Evolutionary conservation across 192 early-diverging fungal genomes (phyloP).

Genomic region (Phlyctochytrium arcticum): DNA sequence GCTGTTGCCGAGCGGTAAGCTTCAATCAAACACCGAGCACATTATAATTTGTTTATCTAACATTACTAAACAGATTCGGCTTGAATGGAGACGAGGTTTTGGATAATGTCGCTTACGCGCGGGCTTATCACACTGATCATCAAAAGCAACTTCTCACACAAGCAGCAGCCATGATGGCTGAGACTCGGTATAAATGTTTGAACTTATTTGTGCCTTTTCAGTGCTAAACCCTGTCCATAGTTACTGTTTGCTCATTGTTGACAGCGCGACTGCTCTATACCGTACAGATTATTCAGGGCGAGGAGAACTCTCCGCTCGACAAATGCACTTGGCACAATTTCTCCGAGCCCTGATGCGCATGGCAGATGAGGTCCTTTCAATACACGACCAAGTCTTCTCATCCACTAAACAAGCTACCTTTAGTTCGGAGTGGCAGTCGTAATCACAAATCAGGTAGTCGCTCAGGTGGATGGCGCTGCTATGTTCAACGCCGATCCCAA

Average conservation of each 20-base stretch:
- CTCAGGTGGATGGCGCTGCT: conserved; percentile 81
- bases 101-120: conserved; percentile 91
- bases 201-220: neutral
- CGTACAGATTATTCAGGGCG: conserved; percentile 95
- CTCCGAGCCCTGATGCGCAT: conserved; percentile 77
- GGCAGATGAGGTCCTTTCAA: conserved; percentile 75
- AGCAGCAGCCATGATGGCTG: conserved; percentile 87
- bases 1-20: conserved; percentile 76
- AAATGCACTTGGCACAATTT: conserved; percentile 92
- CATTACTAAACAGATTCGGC: too few relatives aligned
- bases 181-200: conserved; percentile 48
- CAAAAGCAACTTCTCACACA: conserved; percentile 80
- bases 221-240: conserved; percentile 28
- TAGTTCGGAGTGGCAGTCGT: conserved; percentile 96
- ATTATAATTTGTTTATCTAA: too few relatives aligned
- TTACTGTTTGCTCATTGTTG: conserved; percentile 84
- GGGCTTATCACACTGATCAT: conserved; percentile 95
- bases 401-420: neutral
- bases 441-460: conserved; percentile 97
- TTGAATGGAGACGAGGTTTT: conserved; percentile 81
- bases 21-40: too few relatives aligned
- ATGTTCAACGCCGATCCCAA: conserved; percentile 90
- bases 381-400: neutral
- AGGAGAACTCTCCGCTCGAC: conserved; percentile 90
- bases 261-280: conserved; percentile 89